Conservation (phyloP, 1,284 basidiomycete genomes). For the Microbotryomycetes sp. region DNA sequence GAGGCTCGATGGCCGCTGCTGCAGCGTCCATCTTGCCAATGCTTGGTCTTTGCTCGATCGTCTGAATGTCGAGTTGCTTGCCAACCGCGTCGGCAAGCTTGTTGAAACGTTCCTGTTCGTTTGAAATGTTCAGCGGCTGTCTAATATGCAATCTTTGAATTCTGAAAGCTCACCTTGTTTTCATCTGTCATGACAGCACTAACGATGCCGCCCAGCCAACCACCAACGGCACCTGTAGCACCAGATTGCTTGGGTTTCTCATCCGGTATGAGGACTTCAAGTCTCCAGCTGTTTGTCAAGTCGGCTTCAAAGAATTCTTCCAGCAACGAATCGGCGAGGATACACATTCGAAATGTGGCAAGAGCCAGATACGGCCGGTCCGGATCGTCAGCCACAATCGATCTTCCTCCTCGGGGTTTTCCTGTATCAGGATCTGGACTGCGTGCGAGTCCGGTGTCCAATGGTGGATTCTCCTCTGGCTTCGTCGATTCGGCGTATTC, state of each 20-base stretch:
- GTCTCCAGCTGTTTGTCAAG: conserved; percentile 74
- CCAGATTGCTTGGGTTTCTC: conserved; percentile 39
- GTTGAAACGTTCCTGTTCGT: conserved; percentile 31
- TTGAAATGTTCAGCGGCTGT: conserved; percentile 49
- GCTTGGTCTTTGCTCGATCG: conserved; percentile 53
- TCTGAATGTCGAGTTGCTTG: conserved; percentile 69
- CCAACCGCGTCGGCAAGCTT: conserved; percentile 83
- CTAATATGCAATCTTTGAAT: too few relatives aligned
- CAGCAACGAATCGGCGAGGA: conserved; percentile 85
- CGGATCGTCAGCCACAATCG: conserved; percentile 11
- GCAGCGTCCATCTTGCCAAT: conserved; percentile 71
- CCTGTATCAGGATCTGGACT: not conserved
- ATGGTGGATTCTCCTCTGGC: conserved; percentile 3
- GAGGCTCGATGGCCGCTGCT: conserved; percentile 64
- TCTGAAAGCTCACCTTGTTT: conserved; percentile 78
- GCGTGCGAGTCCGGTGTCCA: not conserved
- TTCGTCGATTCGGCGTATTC: conserved; percentile 77
- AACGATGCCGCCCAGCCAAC: conserved; percentile 55
- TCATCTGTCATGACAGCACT: conserved; percentile 79
- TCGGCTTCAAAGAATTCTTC: conserved; percentile 92
- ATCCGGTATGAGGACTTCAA: conserved; percentile 62
- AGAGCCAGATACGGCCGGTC: conserved; percentile 39
- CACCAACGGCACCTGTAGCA: conserved; percentile 64
- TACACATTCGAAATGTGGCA: conserved; percentile 89
- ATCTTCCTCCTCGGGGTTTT: not conserved